phyloP scores from a whole-genome alignment of 2,329 filamentous ascomycete species.

The Tolypocladium endophyticum region DNA sequence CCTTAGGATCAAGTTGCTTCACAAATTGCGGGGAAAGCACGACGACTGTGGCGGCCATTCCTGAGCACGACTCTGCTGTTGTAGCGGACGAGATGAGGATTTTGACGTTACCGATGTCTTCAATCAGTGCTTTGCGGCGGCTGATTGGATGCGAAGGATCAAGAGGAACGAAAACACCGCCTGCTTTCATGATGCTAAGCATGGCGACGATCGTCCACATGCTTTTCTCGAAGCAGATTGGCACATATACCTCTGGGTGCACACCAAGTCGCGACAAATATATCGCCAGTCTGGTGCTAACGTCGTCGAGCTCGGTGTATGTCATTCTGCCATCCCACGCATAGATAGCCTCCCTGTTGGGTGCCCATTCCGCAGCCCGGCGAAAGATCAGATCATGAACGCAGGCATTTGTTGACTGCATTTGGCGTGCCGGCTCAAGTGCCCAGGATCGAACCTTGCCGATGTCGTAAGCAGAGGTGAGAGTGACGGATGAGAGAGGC shows the following conservation, averaged over 20 bases:
- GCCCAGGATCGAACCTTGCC: background rate
- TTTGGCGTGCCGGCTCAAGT: background rate
- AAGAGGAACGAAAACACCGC: conserved; percentile 4
- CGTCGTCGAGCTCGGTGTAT: conserved; percentile 3
- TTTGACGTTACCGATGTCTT: background rate
- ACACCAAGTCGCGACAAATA: background rate
- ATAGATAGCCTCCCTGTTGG: conserved; percentile 1
- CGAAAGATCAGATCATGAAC: conserved; percentile 6
- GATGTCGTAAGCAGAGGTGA: background rate
- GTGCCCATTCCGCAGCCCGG: background rate
- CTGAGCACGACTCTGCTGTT: background rate
- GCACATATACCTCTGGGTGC: background rate
- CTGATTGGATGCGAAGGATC: background rate
- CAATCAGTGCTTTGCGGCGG: background rate
- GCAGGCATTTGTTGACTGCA: conserved; percentile 12
- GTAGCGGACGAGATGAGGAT: background rate
- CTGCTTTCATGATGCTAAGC: conserved; percentile 15
- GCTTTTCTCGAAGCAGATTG: conserved; percentile 8
- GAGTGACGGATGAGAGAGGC: background rate
- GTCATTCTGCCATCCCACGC: conserved; percentile 6
- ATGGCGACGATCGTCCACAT: conserved; percentile 10
- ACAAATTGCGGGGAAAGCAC: background rate
- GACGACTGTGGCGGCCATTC: background rate
- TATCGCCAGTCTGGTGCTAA: background rate
- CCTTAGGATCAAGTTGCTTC: background rate